These are phyloP conservation scores for Agastache rugosa DNA, from an alignment of 257 asterid genomes.

Conservation along the genomic window DNA sequence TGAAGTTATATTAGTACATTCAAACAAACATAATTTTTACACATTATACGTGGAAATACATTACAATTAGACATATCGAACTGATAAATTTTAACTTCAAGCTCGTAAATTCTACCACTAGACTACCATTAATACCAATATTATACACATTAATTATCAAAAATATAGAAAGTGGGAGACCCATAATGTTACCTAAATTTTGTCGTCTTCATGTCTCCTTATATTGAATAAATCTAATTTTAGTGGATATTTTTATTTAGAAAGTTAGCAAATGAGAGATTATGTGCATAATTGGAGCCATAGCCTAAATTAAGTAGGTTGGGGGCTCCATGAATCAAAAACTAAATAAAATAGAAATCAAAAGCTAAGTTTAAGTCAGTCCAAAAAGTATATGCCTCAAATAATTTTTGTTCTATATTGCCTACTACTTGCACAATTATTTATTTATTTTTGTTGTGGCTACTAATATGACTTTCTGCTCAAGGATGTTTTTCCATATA, in stretches of 20 bases:
- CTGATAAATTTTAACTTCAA: too few species aligned
- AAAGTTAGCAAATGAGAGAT: conserved; percentile 5
- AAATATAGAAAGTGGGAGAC: not conserved
- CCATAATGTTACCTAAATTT: not conserved
- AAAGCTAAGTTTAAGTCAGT: conserved; percentile 31
- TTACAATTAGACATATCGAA: too few species aligned
- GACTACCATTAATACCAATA: too few species aligned
- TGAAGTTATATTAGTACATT: too few species aligned
- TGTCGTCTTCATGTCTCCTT: conserved; percentile 40
- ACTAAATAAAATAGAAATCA: conserved; percentile 31
- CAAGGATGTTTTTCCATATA: conserved; percentile 24
- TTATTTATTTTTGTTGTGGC: conserved; percentile 6
- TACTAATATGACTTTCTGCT: conserved; percentile 40
- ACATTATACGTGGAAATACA: too few species aligned
- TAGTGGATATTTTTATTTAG: conserved; percentile 15
- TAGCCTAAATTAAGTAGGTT: conserved; percentile 54
- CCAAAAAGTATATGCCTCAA: conserved; percentile 35
- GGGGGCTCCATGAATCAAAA: conserved; percentile 69
- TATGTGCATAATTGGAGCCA: conserved; percentile 1
- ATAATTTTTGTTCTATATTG: conserved; percentile 18
- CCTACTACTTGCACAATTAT: conserved; percentile 1
- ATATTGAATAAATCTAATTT: not conserved
- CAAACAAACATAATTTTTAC: too few species aligned
- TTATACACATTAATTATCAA: not conserved
- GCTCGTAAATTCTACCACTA: too few species aligned